Evolutionary conservation across 352 stramenopile genomes (phyloP), one percentile per base, ranked within the genome.

Genomic region (Globisporangium sylvaticum): DNA sequence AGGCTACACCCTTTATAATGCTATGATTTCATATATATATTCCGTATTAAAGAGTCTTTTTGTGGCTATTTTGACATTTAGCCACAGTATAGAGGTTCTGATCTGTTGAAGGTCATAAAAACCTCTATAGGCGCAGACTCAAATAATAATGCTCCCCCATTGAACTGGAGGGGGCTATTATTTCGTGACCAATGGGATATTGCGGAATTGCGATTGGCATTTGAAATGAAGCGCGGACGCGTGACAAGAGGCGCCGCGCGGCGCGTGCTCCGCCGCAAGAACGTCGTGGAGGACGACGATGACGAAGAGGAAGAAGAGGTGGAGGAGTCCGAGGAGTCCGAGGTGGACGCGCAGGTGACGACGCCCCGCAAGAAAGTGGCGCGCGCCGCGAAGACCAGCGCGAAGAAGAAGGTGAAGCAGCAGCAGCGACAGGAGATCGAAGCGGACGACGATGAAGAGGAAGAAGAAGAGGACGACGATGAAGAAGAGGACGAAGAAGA

Each of bases 211-310:
- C 20, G 42, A 14, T 53, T 39, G 10, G 9, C 20, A 15, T 53
- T 53, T 53, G 34, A 39, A 39, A 87, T 88, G 80, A 91, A 89
- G 80, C 83, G 84, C 29, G 78, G 78, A 64, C 75, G 84, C 9
- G 68, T 79, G 56, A 71, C 77, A 48, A 64, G 77, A 67, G 72
- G 72, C 22, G 44, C 78, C 65, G 70, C 77, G 69, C 83, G 78
- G 53, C 85, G 82, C 56, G 75, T 72, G 63, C 67, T 91, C 66
- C 80, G 86, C 7, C 82, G 86, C 29, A 91, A 90, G 64, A 94
- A 92, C 65, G 66, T 94, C 34, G 84, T 94, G 39, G 70, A 85
- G 27, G 65, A 72, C 14, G 61, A 70, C 29, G 57, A 63, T 4
- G 65, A 71, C 24, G 69, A 74, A 12, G 71, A 74, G 7, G 73